Base-by-base conservation (phyloP, 192 early-diverging fungal genomes). In the Coemansia sp. region DNA sequence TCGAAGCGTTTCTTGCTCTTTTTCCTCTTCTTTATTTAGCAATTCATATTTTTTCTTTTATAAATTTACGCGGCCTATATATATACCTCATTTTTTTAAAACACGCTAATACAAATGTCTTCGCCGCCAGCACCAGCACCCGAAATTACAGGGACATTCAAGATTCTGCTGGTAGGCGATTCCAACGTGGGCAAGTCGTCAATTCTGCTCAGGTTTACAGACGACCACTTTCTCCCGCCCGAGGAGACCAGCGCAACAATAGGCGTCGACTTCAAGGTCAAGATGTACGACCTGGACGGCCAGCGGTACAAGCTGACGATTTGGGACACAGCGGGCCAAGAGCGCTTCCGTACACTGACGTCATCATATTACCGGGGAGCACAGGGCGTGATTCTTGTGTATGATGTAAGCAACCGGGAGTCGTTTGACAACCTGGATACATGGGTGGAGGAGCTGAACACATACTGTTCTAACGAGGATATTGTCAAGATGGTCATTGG, bases 261-360 rank as follows among this genome's bases (percentile, higher is more conserved):
- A 65, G 96, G 96, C 36, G 98, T 99, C 28, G 98, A 99, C 77
- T 99, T 99, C 76, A 98, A 98, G 76, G 96, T 98, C 58, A 97
- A 94, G 68, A 88, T 92, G 68, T 87, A 94, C 61, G 87, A 91
- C 51, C 81, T 96, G 12, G 91, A 97, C 62, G 90, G 86, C 68
- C 86, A 91, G 57, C 89, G 88, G 67, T 99, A 97, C 84, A 99
- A 99, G 78, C 86, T 99, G 64, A 96, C 95, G 2, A 97, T 99
- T 22, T 85, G 94, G 97, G 98, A 99, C 75, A 99, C 98, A 2
- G 98, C 98, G 11, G 98, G 98, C 45, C 98, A 99, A 78, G 98
- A 99, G 81, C 89, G 98, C 36, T 99, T 98, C 84, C 79, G 98
- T 51, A 98, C 98, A 1, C 83, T 99, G 60, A 99, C 98, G 22